Evolutionary conservation across 176 grass and related monocot species (phyloP).

Genomic region (Avena insularis): DNA sequence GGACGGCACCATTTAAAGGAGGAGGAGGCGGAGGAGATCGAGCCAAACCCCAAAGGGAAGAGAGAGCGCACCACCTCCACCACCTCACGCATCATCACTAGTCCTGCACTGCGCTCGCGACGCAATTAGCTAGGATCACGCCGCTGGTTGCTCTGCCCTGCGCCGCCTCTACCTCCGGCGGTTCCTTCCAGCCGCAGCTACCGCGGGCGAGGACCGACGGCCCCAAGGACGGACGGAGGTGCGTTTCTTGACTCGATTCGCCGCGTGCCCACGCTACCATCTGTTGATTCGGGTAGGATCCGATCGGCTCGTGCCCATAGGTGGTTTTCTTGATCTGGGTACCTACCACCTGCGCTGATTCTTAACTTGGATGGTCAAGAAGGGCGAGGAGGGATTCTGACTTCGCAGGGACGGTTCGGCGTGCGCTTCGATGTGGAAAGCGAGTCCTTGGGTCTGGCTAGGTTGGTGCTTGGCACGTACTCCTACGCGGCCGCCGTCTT

Average conservation of each 20-base stretch:
- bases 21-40: constrained; percentile 17
- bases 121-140: constrained; percentile 6
- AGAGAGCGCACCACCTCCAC: constrained; percentile 34
- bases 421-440: constrained; percentile 46
- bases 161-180: neutral
- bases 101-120: constrained; percentile 27
- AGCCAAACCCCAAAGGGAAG: constrained; percentile 25
- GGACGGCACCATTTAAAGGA: constrained; percentile 70
- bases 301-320: neutral
- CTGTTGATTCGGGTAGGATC: constrained; percentile 34
- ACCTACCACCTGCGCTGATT: neutral
- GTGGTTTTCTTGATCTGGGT: constrained; percentile 35
- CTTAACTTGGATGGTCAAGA: constrained; percentile 5
- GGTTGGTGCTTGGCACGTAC: constrained; percentile 33
- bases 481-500: constrained; percentile 38
- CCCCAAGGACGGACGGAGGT: constrained; percentile 37
- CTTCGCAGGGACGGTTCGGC: neutral
- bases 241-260: constrained; percentile 38
- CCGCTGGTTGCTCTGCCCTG: constrained; percentile 31
- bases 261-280: constrained; percentile 16
- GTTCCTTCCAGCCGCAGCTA: neutral
- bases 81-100: constrained; percentile 45
- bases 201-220: neutral
- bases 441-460: constrained; percentile 10
- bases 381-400: neutral